Base-by-base conservation (phyloP, 2,329 filamentous ascomycete genomes). In the Nemania sp. region DNA sequence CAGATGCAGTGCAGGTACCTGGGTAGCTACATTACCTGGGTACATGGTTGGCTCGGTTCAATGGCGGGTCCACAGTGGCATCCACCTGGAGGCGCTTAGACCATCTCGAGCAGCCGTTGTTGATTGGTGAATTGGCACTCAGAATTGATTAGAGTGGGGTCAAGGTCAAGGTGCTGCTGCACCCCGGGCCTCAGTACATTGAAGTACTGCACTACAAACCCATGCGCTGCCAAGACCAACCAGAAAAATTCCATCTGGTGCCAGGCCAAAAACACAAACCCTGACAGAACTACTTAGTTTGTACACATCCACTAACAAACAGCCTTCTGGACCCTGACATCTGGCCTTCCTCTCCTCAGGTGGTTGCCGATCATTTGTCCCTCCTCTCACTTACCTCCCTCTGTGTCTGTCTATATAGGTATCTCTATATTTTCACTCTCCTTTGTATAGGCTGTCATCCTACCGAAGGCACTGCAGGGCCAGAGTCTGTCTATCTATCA, bases 291-390 rank as follows among this genome's bases (percentile, higher is more conserved):
- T 29, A 29, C 25, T 29, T 3, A 7, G 7, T 3, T 4, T 4
- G 4, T 29, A 29, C 25, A n/a, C 15, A 4, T 39, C 5, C 35
- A 39, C 52, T 34, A 57, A 57, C 40, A 9, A 18, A 29, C 57
- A 67, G 60, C 58, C 61, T 58, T 54, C 42, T 64, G 65, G 64
- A 69, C 69, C 69, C 67, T 69, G 67, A 69, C 61, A 72, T 70
- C 69, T 72, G 70, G 70, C 70, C 69, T 63, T 61, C 57, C 39
- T 50, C 34, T 53, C 25, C 50, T 25, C 32, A 54, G 54, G 45
- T 34, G 54, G 45, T 34, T 39, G 62, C 51, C 46, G 51, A 59
- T 53, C 62, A 40, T 55, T n/a, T 58, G 40, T 39, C 57, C 61
- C 32, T 45, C 34, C 15, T 9, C 17, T 5, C 7, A 17, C 9